Evolutionary conservation across 805 yeast genomes (phyloP), one percentile per base, ranked within the genome.

Genomic region (Komagataella kurtzmanii): DNA sequence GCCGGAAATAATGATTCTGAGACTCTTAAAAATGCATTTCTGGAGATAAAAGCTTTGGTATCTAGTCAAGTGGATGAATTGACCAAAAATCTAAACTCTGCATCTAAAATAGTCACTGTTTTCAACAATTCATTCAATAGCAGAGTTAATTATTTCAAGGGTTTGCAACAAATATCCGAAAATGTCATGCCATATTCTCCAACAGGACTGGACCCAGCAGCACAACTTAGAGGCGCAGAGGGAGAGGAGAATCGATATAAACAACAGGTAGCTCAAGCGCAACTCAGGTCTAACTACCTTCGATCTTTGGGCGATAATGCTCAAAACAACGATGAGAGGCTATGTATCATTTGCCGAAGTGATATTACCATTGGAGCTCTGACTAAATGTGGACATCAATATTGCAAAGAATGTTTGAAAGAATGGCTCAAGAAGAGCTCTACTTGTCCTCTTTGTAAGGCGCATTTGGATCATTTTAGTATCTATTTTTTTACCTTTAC

Each of bases 371-470:
- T 80, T 45, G 99, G 99, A 0, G 76, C 93, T 0, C 69, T 93
- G 52, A 84, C 96, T 0, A 80, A 80, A 7, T 93, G 99, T 73
- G 98, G 98, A 0, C 99, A 93, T 65, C 81, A 81, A 57, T 93
- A 85, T 61, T 93, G 99, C 63, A 77, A 79, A 53, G 85, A 78
- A 1, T 93, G 99, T 64, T 70, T 93, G 44, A 73, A 68, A 17
- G 80, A 73, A 51, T 93, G 99, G 99, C 57, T 57, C 53, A 66
- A 65, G 18, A 70, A 69, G 14, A 76, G 76, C 45, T 62, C 66
- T 1, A 66, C 70, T 1, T 93, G 99, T 65, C 98, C 99, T 0
- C 72, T 89, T 57, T 93, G 99, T 67, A 87, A 88, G 54, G 66
- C 75, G 2, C 56, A 56, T 1, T 67, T 88, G 17, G 65, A 64